Conservation (phyloP, 176 grass and related monocot species). For the Triticum timopheevii region DNA sequence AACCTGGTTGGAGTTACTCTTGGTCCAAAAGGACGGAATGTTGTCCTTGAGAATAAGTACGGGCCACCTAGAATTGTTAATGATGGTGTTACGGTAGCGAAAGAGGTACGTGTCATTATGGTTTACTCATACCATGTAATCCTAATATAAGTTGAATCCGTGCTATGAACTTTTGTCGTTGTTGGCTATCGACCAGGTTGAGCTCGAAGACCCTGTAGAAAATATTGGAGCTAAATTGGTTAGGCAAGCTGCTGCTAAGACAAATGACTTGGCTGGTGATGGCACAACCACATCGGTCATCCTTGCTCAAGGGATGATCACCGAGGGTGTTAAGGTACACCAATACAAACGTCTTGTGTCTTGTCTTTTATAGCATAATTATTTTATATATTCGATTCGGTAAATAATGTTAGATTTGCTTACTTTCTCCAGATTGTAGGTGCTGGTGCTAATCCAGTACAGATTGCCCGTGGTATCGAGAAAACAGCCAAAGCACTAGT, state of each 20-base stretch:
- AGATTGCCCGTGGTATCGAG: conserved; percentile 2
- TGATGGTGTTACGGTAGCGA: background rate
- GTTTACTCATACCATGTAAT: background rate
- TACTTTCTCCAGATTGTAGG: background rate
- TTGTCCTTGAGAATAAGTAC: background rate
- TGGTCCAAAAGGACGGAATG: conserved; percentile 52
- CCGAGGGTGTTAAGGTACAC: conserved; percentile 10
- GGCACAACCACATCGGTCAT: conserved; percentile 7
- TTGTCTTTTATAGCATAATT: background rate
- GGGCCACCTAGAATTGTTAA: background rate
- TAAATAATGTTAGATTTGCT: background rate
- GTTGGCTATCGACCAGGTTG: background rate
- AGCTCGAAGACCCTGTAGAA: background rate
- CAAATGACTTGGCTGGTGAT: conserved; percentile 2
- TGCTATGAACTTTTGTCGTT: background rate
- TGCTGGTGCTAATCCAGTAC: conserved; percentile 19
- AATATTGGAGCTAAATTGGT: conserved; percentile 11
- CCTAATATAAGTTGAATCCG: background rate
- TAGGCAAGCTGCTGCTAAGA: conserved; percentile 4
- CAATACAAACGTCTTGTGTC: background rate
- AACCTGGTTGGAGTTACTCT: conserved; percentile 76
- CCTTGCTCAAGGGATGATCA: conserved; percentile 2
- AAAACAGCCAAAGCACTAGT: conserved; percentile 14
- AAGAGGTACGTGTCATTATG: background rate
- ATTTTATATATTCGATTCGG: background rate